These are phyloP conservation scores for Saccharomyces uvarum DNA, from an alignment of 1,139 yeast species.

Conservation along the genomic window DNA sequence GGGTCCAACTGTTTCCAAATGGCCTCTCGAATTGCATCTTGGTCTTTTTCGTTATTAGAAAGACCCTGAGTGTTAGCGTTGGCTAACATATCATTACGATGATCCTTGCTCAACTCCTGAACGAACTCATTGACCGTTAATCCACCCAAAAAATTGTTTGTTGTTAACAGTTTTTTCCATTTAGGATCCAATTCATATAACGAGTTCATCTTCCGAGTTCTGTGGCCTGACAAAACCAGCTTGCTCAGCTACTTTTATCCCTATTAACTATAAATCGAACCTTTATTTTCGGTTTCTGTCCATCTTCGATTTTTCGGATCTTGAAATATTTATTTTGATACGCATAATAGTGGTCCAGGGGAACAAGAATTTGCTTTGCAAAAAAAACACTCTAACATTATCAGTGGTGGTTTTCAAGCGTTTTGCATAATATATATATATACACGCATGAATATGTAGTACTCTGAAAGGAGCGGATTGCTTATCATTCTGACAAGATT, in stretches of 20 bases:
- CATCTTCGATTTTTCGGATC: not conserved
- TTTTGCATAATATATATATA: not conserved
- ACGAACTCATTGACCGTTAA: constrained; percentile 74
- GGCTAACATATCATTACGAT: constrained; percentile 21
- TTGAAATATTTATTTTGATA: not conserved
- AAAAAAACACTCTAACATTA: not conserved
- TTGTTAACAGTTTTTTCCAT: constrained; percentile 55
- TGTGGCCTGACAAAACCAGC: not conserved
- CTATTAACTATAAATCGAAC: not conserved
- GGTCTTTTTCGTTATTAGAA: not conserved
- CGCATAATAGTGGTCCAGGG: not conserved
- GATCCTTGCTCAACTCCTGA: constrained; percentile 72
- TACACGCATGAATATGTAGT: not conserved
- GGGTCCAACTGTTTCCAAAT: constrained; percentile 53
- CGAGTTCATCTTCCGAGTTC: constrained; percentile 29
- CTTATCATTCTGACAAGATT: too few relatives aligned
- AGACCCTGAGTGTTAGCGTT: not conserved
- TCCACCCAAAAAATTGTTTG: constrained; percentile 66
- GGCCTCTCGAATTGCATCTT: constrained; percentile 1
- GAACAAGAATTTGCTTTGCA: not conserved
- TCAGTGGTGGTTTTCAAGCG: not conserved
- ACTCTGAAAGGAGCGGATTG: not conserved
- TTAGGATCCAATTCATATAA: constrained; percentile 62
- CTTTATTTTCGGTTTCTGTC: not conserved
- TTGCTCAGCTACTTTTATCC: not conserved